Base-by-base conservation (phyloP, 2,329 filamentous ascomycete species). In the Ophiocordyceps camponoti-saundersi region DNA sequence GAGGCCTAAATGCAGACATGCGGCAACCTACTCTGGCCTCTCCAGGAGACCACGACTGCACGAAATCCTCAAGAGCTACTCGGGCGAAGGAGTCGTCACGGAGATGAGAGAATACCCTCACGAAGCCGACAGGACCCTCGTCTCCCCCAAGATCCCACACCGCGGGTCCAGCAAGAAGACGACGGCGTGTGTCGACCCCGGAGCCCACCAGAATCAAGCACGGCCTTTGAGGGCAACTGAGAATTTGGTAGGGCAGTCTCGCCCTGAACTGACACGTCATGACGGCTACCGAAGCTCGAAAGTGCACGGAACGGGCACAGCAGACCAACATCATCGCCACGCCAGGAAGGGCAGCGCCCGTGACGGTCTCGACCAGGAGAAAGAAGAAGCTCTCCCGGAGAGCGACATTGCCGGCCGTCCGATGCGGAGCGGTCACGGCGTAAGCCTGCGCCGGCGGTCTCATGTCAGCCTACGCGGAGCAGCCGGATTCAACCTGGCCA, bases 391-490 rank as follows among this genome's bases (percentile, higher is more conserved):
- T 15, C 50, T 58, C 16, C 56, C 58, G 5, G 52, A 59, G 5
- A 53, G 51, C 22, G 53, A 59, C 21, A 42, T 51, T 43, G 49
- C 55, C 26, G 51, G 55, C 22, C 56, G 56, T 39, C 55, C 51
- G 23, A 49, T 58, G 42, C 54, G 57, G 29, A 46, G 51, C 6
- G 53, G 59, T 11, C 62, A 62, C 47, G 59, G 58, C 6, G 63
- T 72, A 49, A 71, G 62, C 54, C 65, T 79, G 29, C 65, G 65
- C 47, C 66, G 67, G 30, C 68, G 65, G 50, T 73, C 71, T 2
- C 73, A 78, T 56, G 65, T 77, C 53, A 78, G 73, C 52, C 60
- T 78, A 12, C 62, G 60, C 42, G 71, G 69, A 42, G 61, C 64
- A 10, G 65, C 71, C 50, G 65, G 62, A 2, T 75, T 78, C 59